Base-by-base conservation (phyloP, 1,139 yeast genomes). In the Hansenula sp. region DNA sequence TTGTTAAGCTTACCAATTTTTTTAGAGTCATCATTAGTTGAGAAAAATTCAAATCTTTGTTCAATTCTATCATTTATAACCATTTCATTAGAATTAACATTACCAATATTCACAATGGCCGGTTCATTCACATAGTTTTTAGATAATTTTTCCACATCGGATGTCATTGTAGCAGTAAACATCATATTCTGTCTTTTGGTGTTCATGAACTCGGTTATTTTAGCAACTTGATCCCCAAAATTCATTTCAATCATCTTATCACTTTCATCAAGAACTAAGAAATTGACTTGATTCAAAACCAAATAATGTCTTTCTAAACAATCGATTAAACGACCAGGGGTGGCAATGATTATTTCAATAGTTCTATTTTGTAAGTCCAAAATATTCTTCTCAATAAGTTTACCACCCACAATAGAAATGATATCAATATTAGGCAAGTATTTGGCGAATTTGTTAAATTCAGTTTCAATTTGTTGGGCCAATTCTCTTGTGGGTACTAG, bases 211-310 rank as follows among this genome's bases (percentile, higher is more conserved):
- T 46, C 55, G 28, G 42, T 64, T 17, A 93, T 77, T 27, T 72
- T 69, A 32, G 74, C 76, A 38, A 93, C 75, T 52, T 89, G 89
- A 40, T 79, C 86, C 57, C 90, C 96, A 62, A 93, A 91, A 3
- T 98, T 98, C 77, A 91, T 74, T 60, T 91, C 96, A 37, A 93
- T 83, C 97, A 91, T 91, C 57, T 90, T 72, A 62, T 91, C 98
- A 1, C 96, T 96, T 64, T 91, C 98, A 67, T 91, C 98, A 71
- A 90, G 73, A 2, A 88, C 82, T 16, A 91, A 68, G 52, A 81
- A 86, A 49, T 75, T 74, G 51, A 96, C 80, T 49, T 79, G 79
- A 39, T 68, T 69, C 34, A 91, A 65, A 3, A 76, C 77, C 3
- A 90, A 53, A 15, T 85, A 68, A 25, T 79, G 79, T 44, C 87